Percentiles rank a stretch among this genome's conserved stretches.
Evolutionary conservation across 192 early-diverging fungal species (phyloP).

Genomic region (Backusella tuberculispora): DNA sequence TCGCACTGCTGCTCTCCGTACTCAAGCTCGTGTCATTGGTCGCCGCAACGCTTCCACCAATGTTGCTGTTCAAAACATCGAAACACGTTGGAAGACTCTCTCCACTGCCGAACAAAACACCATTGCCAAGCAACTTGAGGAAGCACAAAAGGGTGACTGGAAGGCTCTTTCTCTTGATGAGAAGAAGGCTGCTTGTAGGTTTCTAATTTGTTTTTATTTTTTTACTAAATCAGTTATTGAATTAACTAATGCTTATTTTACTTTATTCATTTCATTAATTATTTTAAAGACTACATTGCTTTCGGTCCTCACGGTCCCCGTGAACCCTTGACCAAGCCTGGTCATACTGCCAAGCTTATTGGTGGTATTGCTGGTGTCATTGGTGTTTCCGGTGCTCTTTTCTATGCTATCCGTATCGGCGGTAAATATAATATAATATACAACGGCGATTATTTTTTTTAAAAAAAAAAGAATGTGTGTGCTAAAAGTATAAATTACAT

Average conservation of each 20-base stretch:
- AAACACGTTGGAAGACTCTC: conserved; percentile 67
- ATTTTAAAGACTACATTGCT: conserved; percentile 74
- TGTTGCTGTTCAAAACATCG: conserved; percentile 55
- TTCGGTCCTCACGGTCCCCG: conserved; percentile 94
- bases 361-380: conserved; percentile 64
- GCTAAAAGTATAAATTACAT: not conserved
- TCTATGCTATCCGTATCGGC: conserved; percentile 58
- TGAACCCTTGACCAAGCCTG: conserved; percentile 70
- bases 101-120: conserved; percentile 80
- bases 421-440: conserved; percentile 44
- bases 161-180: conserved; percentile 88
- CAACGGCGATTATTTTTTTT: conserved; percentile 4
- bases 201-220: not conserved
- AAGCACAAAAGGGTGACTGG: conserved; percentile 96
- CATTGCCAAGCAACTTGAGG: conserved; percentile 77
- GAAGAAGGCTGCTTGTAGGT: conserved; percentile 87
- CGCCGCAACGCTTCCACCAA: conserved; percentile 53
- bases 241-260: not conserved
- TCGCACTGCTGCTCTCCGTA: conserved; percentile 56
- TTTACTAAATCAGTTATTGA: not conserved
- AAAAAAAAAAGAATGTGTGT: not conserved
- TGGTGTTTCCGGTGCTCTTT: conserved; percentile 55
- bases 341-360: conserved; percentile 71
- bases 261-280: conserved; percentile 22
- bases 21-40: conserved; percentile 46